These are phyloP conservation scores for Pichia sp. DNA, from an alignment of 1,139 yeast genomes.

Conservation along the genomic window DNA sequence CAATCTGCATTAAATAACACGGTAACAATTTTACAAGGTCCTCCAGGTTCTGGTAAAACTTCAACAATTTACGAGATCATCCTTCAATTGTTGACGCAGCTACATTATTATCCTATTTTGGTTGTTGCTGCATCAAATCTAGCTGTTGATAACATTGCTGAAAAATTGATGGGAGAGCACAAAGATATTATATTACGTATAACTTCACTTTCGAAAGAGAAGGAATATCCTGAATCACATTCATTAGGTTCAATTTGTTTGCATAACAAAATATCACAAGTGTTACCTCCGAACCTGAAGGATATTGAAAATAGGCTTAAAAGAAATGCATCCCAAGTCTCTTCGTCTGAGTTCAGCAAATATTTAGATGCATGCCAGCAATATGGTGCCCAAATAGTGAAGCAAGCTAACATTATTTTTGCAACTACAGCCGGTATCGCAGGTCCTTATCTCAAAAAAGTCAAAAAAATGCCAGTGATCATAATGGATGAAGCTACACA, in stretches of 20 bases:
- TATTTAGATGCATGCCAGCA: slow-evolving; percentile 42
- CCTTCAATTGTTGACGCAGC: slow-evolving; percentile 46
- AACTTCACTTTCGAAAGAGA: slow-evolving; percentile 56
- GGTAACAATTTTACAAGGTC: slow-evolving; percentile 85
- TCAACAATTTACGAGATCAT: slow-evolving; percentile 83
- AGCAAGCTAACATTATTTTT: slow-evolving; percentile 65
- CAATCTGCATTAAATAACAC: slow-evolving; percentile 66
- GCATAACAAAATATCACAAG: slow-evolving; percentile 54
- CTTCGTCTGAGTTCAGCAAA: slow-evolving; percentile 39
- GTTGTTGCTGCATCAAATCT: slow-evolving; percentile 76
- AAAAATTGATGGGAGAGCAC: slow-evolving; percentile 50
- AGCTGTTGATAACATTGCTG: slow-evolving; percentile 75
- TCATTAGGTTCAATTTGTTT: slow-evolving; percentile 56
- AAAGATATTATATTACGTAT: slow-evolving; percentile 55
- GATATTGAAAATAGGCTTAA: slow-evolving; percentile 41
- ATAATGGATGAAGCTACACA: slow-evolving; percentile 70
- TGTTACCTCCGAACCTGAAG: slow-evolving; percentile 43
- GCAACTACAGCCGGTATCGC: slow-evolving; percentile 73
- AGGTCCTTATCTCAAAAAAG: slow-evolving; percentile 54
- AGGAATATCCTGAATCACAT: slow-evolving; percentile 53
- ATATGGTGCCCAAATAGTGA: slow-evolving; percentile 46
- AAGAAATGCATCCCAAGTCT: slow-evolving; percentile 18
- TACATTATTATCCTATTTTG: slow-evolving; percentile 46
- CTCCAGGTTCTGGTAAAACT: slow-evolving; percentile 98
- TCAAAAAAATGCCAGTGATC: slow-evolving; percentile 58